A percentile compares a stretch with the other conserved stretches of the same genome.
phyloP scores from a whole-genome alignment of 805 yeast genomes.

The Sungouiella thailandica region DNA sequence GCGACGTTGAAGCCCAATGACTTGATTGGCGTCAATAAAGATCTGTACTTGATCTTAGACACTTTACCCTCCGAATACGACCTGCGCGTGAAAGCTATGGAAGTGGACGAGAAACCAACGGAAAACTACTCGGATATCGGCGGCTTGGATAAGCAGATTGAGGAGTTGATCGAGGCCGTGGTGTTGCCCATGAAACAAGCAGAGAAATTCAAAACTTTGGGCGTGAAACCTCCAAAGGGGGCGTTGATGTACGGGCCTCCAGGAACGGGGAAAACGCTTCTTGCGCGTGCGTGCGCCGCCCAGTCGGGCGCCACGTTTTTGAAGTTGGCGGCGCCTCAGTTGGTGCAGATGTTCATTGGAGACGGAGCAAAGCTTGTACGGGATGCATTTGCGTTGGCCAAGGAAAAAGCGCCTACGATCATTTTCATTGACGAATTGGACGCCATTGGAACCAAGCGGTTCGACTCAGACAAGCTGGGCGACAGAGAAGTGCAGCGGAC shows the following conservation, averaged over 20 bases:
- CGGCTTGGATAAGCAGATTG: conserved; percentile 62
- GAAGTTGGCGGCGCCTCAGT: conserved; percentile 19
- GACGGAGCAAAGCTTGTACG: conserved; percentile 20
- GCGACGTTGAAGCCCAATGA: conserved; percentile 94
- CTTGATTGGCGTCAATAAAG: conserved; percentile 95
- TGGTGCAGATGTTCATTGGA: conserved; percentile 20
- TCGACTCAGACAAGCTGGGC: conserved; percentile 18
- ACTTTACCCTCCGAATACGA: conserved; percentile 97
- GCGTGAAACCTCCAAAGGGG: conserved; percentile 18
- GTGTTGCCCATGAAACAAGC: conserved; percentile 21
- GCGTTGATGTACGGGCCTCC: conserved; percentile 22
- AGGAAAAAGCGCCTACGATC: conserved; percentile 19
- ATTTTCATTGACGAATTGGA: conserved; percentile 19
- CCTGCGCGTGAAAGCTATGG: conserved; percentile 98
- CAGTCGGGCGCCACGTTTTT: conserved; percentile 18
- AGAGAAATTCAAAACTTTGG: conserved; percentile 17
- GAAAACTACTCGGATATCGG: conserved; percentile 97
- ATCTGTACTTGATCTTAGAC: conserved; percentile 87
- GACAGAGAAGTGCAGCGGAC: conserved; percentile 20
- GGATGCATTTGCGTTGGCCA: conserved; percentile 19
- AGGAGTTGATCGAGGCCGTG: conserved; percentile 20
- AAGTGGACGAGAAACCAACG: conserved; percentile 97
- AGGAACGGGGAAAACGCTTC: conserved; percentile 18
- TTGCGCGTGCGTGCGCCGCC: conserved; percentile 19
- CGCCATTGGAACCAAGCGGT: conserved; percentile 19